Evolutionary conservation across 176 grass and related monocot genomes (phyloP).

Genomic region (Lolium rigidum): DNA sequence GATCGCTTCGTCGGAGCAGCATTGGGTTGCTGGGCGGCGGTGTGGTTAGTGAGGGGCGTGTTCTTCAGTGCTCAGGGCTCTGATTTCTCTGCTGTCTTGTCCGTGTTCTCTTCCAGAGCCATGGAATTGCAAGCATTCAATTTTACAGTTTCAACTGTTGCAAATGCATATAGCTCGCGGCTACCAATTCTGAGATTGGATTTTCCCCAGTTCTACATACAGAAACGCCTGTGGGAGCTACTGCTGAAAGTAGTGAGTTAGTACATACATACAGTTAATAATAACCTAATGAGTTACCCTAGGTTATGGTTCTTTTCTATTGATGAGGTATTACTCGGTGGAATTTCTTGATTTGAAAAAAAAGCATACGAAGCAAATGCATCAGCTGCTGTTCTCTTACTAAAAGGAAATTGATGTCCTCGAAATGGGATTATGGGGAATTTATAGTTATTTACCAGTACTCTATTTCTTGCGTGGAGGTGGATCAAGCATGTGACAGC

Average conservation of each 20-base stretch:
- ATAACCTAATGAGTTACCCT: not conserved
- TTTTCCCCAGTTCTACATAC: not conserved
- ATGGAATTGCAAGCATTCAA: not conserved
- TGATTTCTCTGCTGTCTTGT: not conserved
- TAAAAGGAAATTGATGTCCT: not conserved
- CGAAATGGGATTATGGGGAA: not conserved
- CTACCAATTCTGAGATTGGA: not conserved
- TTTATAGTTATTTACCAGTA: not conserved
- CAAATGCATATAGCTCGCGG: not conserved
- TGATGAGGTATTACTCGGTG: not conserved
- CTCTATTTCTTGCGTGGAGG: not conserved
- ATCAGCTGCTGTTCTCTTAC: not conserved
- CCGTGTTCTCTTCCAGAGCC: not conserved
- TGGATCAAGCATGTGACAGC: not conserved
- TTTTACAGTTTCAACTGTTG: not conserved
- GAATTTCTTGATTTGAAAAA: not conserved
- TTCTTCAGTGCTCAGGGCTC: not conserved
- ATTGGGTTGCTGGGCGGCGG: not conserved
- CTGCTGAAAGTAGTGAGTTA: not conserved
- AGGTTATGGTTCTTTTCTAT: not conserved
- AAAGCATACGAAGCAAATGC: not conserved
- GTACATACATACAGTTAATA: too few species aligned
- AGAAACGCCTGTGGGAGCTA: not conserved
- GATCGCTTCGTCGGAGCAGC: not conserved
- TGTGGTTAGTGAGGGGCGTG: not conserved